Base-by-base conservation (phyloP, 2,329 filamentous ascomycete species). In the Apiospora pterosperma region DNA sequence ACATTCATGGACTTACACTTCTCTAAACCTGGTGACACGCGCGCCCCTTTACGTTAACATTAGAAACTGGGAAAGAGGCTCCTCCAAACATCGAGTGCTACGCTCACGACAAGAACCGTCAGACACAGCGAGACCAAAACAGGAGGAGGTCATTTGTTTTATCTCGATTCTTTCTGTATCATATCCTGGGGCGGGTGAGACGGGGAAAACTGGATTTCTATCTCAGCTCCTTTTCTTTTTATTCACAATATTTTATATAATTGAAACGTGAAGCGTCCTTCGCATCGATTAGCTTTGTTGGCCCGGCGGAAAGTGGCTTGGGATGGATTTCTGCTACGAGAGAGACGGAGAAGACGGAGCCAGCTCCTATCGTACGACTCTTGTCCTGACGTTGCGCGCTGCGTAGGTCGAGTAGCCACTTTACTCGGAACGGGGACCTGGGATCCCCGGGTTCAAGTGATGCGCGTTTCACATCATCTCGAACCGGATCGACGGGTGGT, bases 401-500 rank as follows among this genome's bases (percentile, higher is more conserved):
- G 28, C 28, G 48, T 28, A 28, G 48, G 48, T 34, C 48, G 8
- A 55, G 28, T 55, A 31, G 48, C 48, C 48, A 34, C 48, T 55
- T 34, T 55, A 34, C 48, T 55, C 48, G 48, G 48, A 19, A 55
- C 16, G 48, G 42, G 25, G 28, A n/a, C 48, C 48, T 55, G 28
- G 16, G 16, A 8, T 10, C 7, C 44, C 44, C 48, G 48, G 48
- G 28, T 55, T 55, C 25, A 55, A 55, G 28, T 55, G 48, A 55
- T 55, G 48, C 48, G 48, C 48, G 48, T 55, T 55, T 55, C 48
- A 55, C 48, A 25, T 55, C 48, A 55, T 55, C 48, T 55, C 28
- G 48, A 55, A 55, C 48, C 48, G 48, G 48, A 34, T 55, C 28
- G 48, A 55, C 48, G 48, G 28, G 28, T 55, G 48, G 48, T n/a